Evolutionary conservation across 2,329 filamentous ascomycete genomes (phyloP), one percentile per base, ranked within the genome.

Genomic region (Graphilbum ipis-grandicollis): DNA sequence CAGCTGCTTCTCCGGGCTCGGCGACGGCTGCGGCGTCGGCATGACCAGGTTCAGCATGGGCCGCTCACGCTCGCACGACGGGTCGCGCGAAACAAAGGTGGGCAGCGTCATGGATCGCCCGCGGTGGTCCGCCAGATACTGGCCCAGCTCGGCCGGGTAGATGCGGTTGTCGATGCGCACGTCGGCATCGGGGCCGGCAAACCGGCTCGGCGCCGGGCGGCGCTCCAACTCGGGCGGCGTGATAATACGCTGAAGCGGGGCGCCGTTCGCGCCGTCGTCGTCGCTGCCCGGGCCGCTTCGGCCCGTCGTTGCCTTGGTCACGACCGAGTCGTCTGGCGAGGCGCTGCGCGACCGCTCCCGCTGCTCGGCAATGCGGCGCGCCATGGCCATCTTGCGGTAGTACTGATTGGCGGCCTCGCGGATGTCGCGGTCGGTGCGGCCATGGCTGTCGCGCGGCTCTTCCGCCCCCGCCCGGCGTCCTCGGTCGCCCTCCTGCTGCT

Each of bases 11-110:
- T 65, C 62, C 3, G 56, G 59, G 8, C 52, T 47, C 9, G 74
- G 74, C 2, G 73, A 77, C n/a, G 74, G 72, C 28, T 62, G 60
- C 9, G 74, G 74, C 2, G 73, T 78, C 15, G 74, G 73, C 28
- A 62, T 60, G 34, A 78, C 66, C 31, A 79, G 50, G 46, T 75
- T 76, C 22, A 79, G 53, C 40, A 74, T 48, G 1, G 73, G 73
- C 5, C 73, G 57, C 35, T 69, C 60, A 34, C 67, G 57, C 49
- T 70, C 66, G 38, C 61, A 63, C 15, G 65, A 69, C 33, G 65
- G 62, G 39, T 73, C 68, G 28, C 66, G 59, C 17, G 62, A 57
- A 39, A 48, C 56, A 45, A 65, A 66, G 15, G 52, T 34, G 4
- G 56, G 51, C 4, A 46, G 39, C n/a, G 42, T 51, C 39, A 42